phyloP scores from a whole-genome alignment of 2,329 filamentous ascomycete species.

The Atkinsonella hypoxylon region DNA sequence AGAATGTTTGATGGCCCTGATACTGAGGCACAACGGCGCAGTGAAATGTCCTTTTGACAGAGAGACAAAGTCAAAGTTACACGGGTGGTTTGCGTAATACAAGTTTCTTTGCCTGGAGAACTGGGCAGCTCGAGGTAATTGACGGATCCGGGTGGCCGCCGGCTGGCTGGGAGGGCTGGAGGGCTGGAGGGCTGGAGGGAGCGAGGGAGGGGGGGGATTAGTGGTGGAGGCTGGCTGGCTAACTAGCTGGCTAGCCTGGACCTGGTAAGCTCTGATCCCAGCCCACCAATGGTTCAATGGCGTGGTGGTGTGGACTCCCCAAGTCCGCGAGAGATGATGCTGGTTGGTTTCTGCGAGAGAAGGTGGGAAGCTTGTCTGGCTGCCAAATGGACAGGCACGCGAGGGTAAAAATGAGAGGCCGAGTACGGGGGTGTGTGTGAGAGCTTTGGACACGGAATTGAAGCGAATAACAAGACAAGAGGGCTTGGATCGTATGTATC shows the following conservation, averaged over 20 bases:
- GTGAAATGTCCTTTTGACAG: conserved; percentile 8
- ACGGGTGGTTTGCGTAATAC: conserved; percentile 15
- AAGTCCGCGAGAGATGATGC: not conserved
- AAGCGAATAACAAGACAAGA: not conserved
- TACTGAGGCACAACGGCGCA: conserved; percentile 9
- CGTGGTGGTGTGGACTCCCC: not conserved
- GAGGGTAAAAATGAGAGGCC: not conserved
- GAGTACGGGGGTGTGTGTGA: not conserved
- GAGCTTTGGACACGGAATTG: not conserved
- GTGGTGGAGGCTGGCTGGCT: conserved; percentile 2
- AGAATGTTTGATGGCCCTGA: conserved; percentile 9
- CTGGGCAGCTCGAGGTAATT: conserved; percentile 8
- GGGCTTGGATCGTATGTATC: not conserved
- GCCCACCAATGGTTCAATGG: conserved; percentile 1
- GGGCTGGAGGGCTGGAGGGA: too few relatives aligned
- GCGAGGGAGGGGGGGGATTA: not conserved
- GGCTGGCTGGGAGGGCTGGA: not conserved
- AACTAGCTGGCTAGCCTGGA: not conserved
- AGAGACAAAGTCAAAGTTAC: conserved; percentile 12
- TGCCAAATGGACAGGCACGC: not conserved
- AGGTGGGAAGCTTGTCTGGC: not conserved
- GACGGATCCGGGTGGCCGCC: conserved; percentile 5
- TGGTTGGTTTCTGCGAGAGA: not conserved
- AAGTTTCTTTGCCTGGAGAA: conserved; percentile 10
- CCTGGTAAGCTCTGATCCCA: not conserved